Evolutionary conservation across 2,329 filamentous ascomycete genomes (phyloP), one percentile per base, ranked within the genome.

Genomic region (Chalara sp.): DNA sequence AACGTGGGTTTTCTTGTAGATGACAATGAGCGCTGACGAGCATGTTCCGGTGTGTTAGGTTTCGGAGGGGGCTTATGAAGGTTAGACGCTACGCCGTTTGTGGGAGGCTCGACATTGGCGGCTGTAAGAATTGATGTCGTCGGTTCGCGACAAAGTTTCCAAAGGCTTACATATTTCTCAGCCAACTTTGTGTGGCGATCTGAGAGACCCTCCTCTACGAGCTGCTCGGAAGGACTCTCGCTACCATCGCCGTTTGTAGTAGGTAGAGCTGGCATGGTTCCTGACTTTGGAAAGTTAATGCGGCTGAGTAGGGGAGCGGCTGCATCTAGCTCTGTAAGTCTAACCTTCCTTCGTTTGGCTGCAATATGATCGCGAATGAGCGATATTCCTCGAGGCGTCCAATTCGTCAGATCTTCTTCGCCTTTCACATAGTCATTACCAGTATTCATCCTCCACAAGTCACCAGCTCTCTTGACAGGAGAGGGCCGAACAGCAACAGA

Each of bases 361-460:
- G 76, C 70, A 49, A 96, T 85, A 62, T 86, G 96, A 68, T 99
- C 93, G 52, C 84, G 82, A n/a, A 99, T 85, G 1, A 99, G 72
- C 0, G 89, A 95, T 3, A 97, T 87, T 35, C 93, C 90, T 41
- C 93, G 81, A 2, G 93, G 92, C 6, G 84, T 83, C 93, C 93
- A 99, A 51, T 83, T 83, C 2, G 76, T 83, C 39, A 99, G 74
- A 46, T 84, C 78, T 67, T 99, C 93, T 69, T 99, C 91, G 50
- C 93, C 93, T 67, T 96, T 96, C 61, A 99, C 88, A 64, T 96
- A 97, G 66, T 95, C 89, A 62, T 95, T 87, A 53, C 89, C 85
- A 12, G 91, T 97, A 67, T 90, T 95, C 83, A 97, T 89, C 49
- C 93, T 83, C 93, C 93, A 99, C 10, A 99, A 75, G 65, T 99